These are phyloP conservation scores for Chlamydomonas sp. DNA, from an alignment of 139 green algal species.

Conservation along the genomic window DNA sequence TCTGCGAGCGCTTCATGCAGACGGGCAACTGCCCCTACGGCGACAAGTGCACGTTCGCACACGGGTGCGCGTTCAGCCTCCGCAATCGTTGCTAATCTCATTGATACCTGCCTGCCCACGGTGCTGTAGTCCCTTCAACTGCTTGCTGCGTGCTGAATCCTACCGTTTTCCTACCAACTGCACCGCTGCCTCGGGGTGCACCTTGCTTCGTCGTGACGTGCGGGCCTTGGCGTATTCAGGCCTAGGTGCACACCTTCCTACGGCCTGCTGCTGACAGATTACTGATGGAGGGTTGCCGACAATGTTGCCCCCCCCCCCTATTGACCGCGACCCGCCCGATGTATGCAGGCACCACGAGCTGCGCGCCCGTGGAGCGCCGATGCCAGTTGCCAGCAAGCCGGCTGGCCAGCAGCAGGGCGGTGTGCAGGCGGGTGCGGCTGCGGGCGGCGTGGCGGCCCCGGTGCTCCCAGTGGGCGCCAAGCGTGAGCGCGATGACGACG, in stretches of 20 bases:
- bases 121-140: no score
- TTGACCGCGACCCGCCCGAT: neutral
- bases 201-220: no score
- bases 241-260: no score
- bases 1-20: constrained; percentile 64
- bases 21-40: constrained; percentile 52
- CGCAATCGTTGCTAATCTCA: no score
- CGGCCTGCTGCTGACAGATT: no score
- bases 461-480: neutral
- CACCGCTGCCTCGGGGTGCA: no score
- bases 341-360: constrained; percentile 34
- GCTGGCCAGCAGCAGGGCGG: neutral
- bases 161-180: no score
- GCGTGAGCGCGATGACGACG: constrained; percentile 21
- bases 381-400: neutral
- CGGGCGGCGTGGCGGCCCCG: neutral
- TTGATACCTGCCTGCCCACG: no score
- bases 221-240: no score
- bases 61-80: constrained; percentile 28
- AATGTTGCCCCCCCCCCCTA: no score
- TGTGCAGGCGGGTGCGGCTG: neutral
- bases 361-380: neutral
- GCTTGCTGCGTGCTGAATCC: no score
- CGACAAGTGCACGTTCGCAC: constrained; percentile 66
- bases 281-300: no score